phyloP scores from a whole-genome alignment of 148 eudicot genomes.

The Amaranthus hypochondriacus region DNA sequence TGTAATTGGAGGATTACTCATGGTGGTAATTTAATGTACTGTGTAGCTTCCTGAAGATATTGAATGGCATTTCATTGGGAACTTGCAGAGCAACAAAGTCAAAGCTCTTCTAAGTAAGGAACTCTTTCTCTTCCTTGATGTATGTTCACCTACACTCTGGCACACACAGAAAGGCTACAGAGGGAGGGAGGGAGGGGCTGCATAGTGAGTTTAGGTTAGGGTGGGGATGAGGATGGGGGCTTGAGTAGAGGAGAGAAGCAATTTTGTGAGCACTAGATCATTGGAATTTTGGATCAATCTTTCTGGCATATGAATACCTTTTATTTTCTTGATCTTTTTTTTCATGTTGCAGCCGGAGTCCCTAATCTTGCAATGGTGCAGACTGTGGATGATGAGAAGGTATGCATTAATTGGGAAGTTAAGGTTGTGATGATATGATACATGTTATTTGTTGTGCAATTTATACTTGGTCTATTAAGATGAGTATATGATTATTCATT shows the following conservation, averaged over 20 bases:
- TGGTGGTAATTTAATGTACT: slow-evolving; percentile 17
- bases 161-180: neutral
- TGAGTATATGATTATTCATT: no score
- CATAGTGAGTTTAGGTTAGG: no score
- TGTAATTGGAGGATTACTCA: neutral
- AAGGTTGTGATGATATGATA: no score
- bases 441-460: neutral
- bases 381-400: slow-evolving; percentile 98
- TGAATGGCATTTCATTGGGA: slow-evolving; percentile 98
- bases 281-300: neutral
- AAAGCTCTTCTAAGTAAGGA: slow-evolving; percentile 82
- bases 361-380: slow-evolving; percentile 91
- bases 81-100: slow-evolving; percentile 97
- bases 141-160: neutral
- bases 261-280: neutral
- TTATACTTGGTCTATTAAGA: no score
- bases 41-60: slow-evolving; percentile 93
- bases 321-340: slow-evolving; percentile 1
- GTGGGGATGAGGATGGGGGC: neutral
- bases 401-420: slow-evolving; percentile 14
- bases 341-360: slow-evolving; percentile 58
- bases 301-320: neutral
- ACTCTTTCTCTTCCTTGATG: neutral
- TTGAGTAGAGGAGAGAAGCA: neutral
- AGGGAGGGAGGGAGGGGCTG: neutral